Base-by-base conservation (phyloP, 441 rosid genomes). In the Daphne laureola region DNA sequence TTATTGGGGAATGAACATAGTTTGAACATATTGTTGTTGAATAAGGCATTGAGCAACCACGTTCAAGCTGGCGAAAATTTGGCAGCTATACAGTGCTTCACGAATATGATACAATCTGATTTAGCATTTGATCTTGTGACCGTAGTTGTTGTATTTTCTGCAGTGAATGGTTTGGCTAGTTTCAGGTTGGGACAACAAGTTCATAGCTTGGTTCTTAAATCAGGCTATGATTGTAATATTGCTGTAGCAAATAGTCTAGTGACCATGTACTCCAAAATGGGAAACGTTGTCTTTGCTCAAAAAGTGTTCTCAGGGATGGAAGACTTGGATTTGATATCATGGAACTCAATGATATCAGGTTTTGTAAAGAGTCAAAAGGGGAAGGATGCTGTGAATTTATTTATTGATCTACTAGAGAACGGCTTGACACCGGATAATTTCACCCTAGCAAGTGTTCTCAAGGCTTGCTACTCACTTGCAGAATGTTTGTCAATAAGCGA, bases 321-420 rank as follows among this genome's bases (percentile, higher is more conserved):
- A 47, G 73, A 68, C 41, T 26, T 61, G 46, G 79, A 74, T 65
- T 59, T 74, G 56, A 53, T 74, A 17, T 65, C 79, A n/a, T 74
- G 79, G 79, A 74, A 74, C 58, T 74, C 79, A 16, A 44, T 74
- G 57, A 67, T 74, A 9, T 62, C 65, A 3, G 61, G 76, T 16
- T 46, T 50, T 43, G 23, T 62, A 49, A 73, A 65, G 54, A 56
- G 51, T 56, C 67, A 71, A 54, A 44, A 67, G 45, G 71, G 59
- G 12, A 35, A 52, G 23, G 73, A 74, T 49, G 64, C 79, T 40
- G 63, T 74, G 62, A 26, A 18, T 49, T 25, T 58, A 25, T 74
- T 74, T 51, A 59, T 58, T 63, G 51, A 67, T 55, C 51, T 74
- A 4, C 57, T 74, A 53, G 64, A 59, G 25, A 18, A 25, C 6